Percentiles rank a stretch among this genome's conserved stretches.
Conservation (phyloP, 805 yeast species). For the Candida lessepsii region DNA sequence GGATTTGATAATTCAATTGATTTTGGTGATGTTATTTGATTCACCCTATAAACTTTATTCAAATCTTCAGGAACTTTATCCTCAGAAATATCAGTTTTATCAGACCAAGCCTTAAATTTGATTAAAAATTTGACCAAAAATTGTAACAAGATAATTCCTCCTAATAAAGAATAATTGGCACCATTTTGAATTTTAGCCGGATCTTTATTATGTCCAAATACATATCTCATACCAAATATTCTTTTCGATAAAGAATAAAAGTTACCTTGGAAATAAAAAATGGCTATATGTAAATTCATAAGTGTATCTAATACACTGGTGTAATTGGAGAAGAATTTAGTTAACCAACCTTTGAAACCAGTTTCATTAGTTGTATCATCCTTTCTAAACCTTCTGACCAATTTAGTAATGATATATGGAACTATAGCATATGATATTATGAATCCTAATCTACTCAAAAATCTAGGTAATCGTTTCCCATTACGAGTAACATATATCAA, state of each 20-base stretch:
- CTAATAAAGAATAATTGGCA: conserved; percentile 77
- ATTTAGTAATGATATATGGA: conserved; percentile 51
- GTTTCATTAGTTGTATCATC: conserved; percentile 10
- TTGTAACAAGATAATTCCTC: conserved; percentile 57
- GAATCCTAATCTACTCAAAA: conserved; percentile 52
- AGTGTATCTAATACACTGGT: conserved; percentile 49
- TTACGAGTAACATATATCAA: conserved; percentile 57
- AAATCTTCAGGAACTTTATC: conserved; percentile 15
- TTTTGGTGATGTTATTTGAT: conserved; percentile 9
- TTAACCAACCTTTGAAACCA: conserved; percentile 14
- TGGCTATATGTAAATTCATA: conserved; percentile 69
- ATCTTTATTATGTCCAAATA: conserved; percentile 60
- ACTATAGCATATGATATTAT: conserved; percentile 58
- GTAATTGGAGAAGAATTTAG: conserved; percentile 36
- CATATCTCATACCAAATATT: conserved; percentile 77
- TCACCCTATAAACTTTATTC: conserved; percentile 6
- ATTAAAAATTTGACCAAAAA: conserved; percentile 43
- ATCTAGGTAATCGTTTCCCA: conserved; percentile 51
- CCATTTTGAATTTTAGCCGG: conserved; percentile 34
- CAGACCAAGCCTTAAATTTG: conserved; percentile 27
- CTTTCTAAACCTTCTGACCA: conserved; percentile 23
- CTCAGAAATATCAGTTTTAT: conserved; percentile 16
- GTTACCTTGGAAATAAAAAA: conserved; percentile 79
- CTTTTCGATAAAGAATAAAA: conserved; percentile 80
- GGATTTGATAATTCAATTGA: conserved; percentile 54